A percentile compares a stretch with the other conserved stretches of the same genome.
phyloP scores from a whole-genome alignment of 129 eudicot species.

The Centrapalus pauciflorus region DNA sequence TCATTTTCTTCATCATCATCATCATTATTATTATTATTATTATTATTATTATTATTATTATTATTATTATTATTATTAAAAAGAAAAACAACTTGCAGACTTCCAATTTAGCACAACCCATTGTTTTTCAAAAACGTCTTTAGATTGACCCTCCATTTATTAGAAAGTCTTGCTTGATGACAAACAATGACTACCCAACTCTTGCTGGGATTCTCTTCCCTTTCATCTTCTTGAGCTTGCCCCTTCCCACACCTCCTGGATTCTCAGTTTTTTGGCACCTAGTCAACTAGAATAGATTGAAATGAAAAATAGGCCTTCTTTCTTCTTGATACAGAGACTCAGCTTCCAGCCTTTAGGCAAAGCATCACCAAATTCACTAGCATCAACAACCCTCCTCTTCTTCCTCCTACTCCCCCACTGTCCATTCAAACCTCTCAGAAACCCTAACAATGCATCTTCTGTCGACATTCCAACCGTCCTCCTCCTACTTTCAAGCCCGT shows the following conservation, averaged over 20 bases:
- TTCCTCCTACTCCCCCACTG: conserved; percentile 90
- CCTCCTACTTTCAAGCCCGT: conserved; percentile 43
- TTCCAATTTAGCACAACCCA: too few relatives aligned
- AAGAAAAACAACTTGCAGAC: too few relatives aligned
- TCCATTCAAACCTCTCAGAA: conserved; percentile 60
- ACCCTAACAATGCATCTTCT: conserved; percentile 63
- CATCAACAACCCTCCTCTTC: conserved; percentile 86
- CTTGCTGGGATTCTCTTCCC: not conserved
- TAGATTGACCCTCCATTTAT: too few relatives aligned
- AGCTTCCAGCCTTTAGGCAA: conserved; percentile 86
- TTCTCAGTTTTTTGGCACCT: not conserved
- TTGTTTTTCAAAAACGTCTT: too few relatives aligned
- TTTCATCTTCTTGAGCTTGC: not conserved
- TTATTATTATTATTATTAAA: too few relatives aligned
- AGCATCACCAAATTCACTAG: conserved; percentile 57
- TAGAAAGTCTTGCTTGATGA: too few relatives aligned
- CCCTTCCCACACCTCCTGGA: not conserved
- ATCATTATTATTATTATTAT: too few relatives aligned
- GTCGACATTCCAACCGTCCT: conserved; percentile 52
- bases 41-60: too few relatives aligned
- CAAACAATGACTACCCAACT: not conserved
- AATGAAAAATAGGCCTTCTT: conserved; percentile 28
- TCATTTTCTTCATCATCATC: too few relatives aligned
- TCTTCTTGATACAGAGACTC: conserved; percentile 66
- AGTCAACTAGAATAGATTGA: not conserved